These are phyloP conservation scores for Cladophialophora immunda DNA, from an alignment of 2,329 filamentous ascomycete genomes.

Conservation along the genomic window DNA sequence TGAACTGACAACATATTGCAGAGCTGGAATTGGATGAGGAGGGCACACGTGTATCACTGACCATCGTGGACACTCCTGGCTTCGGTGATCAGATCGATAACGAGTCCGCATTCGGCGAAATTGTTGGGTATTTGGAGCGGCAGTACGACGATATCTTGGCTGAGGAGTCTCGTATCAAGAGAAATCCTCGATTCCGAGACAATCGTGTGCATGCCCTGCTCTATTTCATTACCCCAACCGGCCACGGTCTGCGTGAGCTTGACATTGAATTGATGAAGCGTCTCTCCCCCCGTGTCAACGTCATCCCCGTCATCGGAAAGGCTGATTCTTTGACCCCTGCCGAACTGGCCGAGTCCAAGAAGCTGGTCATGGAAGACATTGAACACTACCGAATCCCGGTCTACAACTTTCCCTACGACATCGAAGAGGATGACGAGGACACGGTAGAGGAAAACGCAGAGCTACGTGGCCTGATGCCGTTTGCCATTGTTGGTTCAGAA, in stretches of 20 bases:
- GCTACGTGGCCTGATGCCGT: constrained; percentile 96
- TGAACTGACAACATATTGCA: constrained; percentile 51
- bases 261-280: constrained; percentile 99
- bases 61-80: constrained; percentile 97
- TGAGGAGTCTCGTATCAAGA: constrained; percentile 99
- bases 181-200: constrained; percentile 99
- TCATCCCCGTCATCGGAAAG: constrained; percentile 98
- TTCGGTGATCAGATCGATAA: constrained; percentile 99
- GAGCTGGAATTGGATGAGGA: constrained; percentile 97
- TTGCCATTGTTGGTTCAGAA: constrained; percentile 97
- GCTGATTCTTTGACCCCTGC: constrained; percentile 96
- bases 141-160: constrained; percentile 99
- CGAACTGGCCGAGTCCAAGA: constrained; percentile 98
- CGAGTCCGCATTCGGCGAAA: constrained; percentile 98
- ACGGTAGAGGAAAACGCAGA: constrained; percentile 99
- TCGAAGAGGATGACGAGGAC: constrained; percentile 99
- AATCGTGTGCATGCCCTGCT: constrained; percentile 98
- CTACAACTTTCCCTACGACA: constrained; percentile 99
- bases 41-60: constrained; percentile 96
- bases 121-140: constrained; percentile 96
- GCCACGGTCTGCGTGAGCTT: constrained; percentile 96
- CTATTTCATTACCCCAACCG: constrained; percentile 99
- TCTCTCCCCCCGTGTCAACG: constrained; percentile 95
- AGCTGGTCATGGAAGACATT: constrained; percentile 99
- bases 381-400: constrained; percentile 99